A percentile compares a stretch with the other conserved stretches of the same genome.
phyloP scores from a whole-genome alignment of 2,329 filamentous ascomycete species.

The Golovinomyces cichoracearum region DNA sequence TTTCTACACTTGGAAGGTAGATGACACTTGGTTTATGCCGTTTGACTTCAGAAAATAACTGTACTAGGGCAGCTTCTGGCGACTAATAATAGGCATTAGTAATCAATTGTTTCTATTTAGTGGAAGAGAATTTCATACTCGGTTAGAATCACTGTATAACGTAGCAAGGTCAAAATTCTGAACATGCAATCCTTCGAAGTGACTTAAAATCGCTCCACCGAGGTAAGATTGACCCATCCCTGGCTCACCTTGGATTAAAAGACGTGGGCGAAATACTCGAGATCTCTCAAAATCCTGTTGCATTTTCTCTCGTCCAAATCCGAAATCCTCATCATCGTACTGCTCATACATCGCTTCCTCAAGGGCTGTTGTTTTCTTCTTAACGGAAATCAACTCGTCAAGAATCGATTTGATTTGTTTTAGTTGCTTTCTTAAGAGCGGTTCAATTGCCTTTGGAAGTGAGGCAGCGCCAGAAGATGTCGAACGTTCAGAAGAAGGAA shows the following conservation, averaged over 20 bases:
- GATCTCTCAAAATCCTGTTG: constrained; percentile 60
- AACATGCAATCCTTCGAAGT: constrained; percentile 81
- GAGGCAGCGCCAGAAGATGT: constrained; percentile 62
- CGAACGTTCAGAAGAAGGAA: constrained; percentile 81
- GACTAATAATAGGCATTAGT: constrained; percentile 7
- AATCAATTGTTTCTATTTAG: not conserved
- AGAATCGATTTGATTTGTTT: constrained; percentile 40
- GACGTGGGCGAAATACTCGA: constrained; percentile 63
- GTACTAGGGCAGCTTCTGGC: constrained; percentile 60
- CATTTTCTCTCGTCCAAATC: constrained; percentile 59
- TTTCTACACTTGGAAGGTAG: constrained; percentile 70
- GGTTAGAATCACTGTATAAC: constrained; percentile 55
- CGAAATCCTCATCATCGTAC: constrained; percentile 54
- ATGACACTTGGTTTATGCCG: constrained; percentile 90
- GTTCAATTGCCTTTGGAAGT: constrained; percentile 54
- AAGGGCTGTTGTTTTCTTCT: constrained; percentile 65
- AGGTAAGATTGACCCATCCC: constrained; percentile 93
- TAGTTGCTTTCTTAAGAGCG: constrained; percentile 51
- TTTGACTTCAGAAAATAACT: constrained; percentile 75
- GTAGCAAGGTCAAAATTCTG: constrained; percentile 83
- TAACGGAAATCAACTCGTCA: constrained; percentile 54
- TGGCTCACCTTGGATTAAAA: constrained; percentile 54
- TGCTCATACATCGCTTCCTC: constrained; percentile 86
- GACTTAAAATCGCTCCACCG: constrained; percentile 58
- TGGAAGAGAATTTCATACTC: constrained; percentile 24